A percentile compares a stretch with the other conserved stretches of the same genome.
phyloP scores from a whole-genome alignment of 495 filamentous ascomycete genomes.

The Penicillium bialowiezense region DNA sequence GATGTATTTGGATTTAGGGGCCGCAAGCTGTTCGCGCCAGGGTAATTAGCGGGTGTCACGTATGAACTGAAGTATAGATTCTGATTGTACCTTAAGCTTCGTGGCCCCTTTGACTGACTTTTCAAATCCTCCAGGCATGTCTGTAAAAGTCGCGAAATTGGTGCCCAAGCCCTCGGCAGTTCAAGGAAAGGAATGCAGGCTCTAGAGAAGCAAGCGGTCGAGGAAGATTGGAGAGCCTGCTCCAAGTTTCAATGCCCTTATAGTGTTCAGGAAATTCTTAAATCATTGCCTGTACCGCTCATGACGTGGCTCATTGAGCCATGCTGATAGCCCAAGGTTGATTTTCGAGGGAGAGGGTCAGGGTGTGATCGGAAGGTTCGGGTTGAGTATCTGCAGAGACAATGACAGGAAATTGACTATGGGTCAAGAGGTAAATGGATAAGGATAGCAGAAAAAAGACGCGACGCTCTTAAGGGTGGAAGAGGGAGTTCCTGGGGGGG shows the following conservation, averaged over 20 bases:
- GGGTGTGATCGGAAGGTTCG: conserved; percentile 7
- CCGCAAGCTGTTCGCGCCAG: conserved; percentile 64
- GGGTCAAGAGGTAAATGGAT: neutral
- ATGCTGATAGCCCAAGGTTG: conserved; percentile 25
- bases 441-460: conserved; percentile 6
- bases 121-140: conserved; percentile 80
- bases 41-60: conserved; percentile 2
- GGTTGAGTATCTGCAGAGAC: neutral
- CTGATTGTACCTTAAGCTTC: conserved; percentile 76
- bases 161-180: conserved; percentile 1
- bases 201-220: neutral
- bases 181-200: neutral
- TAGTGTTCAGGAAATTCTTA: conserved; percentile 21
- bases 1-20: conserved; percentile 99
- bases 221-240: conserved; percentile 18
- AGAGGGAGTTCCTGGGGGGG: conserved; percentile 12
- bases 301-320: conserved; percentile 34
- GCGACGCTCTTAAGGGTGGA: conserved; percentile 4
- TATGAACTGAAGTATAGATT: neutral
- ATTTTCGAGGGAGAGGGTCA: conserved; percentile 9
- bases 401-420: neutral
- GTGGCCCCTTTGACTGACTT: conserved; percentile 93
- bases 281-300: conserved; percentile 24
- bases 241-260: conserved; percentile 24
- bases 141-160: conserved; percentile 15